These are phyloP conservation scores for Nicotiana tabacum DNA, from an alignment of 257 asterid genomes.

Conservation along the genomic window DNA sequence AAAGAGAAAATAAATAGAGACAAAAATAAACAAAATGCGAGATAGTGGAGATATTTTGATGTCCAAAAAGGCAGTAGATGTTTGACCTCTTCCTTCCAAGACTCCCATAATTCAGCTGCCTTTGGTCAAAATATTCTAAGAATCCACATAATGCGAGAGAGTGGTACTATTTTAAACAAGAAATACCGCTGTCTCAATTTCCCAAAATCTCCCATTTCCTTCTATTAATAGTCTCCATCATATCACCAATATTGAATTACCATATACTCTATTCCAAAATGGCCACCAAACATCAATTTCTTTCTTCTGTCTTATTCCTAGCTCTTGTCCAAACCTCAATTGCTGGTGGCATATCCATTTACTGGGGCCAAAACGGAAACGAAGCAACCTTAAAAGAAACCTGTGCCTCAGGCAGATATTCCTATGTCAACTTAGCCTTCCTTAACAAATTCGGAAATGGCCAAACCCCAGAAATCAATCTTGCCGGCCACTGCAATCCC, in stretches of 20 bases:
- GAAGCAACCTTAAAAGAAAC: slow-evolving; percentile 47
- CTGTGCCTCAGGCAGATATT: slow-evolving; percentile 41
- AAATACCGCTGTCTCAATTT: no score
- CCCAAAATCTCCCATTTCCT: no score
- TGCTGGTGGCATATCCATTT: slow-evolving; percentile 38
- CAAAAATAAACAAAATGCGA: no score
- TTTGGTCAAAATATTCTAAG: no score
- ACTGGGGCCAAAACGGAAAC: slow-evolving; percentile 62
- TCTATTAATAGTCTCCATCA: no score
- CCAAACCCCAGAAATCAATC: slow-evolving; percentile 45
- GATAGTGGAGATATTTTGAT: no score
- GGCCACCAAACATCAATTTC: neutral
- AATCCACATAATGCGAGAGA: no score
- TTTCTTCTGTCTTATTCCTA: slow-evolving; percentile 16
- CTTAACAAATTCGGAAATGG: slow-evolving; percentile 44
- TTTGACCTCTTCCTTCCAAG: no score
- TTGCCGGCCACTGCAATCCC: slow-evolving; percentile 53
- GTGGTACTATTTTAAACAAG: no score
- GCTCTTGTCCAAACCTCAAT: slow-evolving; percentile 13
- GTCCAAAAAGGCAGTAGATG: no score
- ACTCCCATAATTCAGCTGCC: no score
- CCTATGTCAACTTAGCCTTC: slow-evolving; percentile 40
- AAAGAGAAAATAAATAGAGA: no score
- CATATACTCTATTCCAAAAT: neutral
- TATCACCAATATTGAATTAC: neutral